Percentiles rank a stretch among this genome's conserved stretches.
These are phyloP conservation scores for Blepharisma undulans DNA, from an alignment of 169 alveolate species.

Conservation along the genomic window DNA sequence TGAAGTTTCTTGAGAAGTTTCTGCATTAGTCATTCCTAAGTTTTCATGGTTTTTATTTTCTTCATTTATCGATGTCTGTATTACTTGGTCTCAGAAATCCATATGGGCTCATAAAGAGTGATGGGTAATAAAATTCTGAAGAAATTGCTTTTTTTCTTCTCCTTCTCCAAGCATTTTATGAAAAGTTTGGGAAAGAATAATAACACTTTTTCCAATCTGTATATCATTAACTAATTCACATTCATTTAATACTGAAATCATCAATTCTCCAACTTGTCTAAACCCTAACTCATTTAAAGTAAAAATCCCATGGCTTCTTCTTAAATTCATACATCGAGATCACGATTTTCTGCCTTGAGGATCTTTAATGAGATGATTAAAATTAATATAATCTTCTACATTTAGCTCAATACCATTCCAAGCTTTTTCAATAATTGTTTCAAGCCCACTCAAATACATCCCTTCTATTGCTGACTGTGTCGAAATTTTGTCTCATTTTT, in stretches of 20 bases:
- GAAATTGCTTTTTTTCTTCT: background rate
- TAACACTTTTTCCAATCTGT: background rate
- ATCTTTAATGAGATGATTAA: background rate
- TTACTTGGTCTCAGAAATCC: slow-evolving; percentile 14
- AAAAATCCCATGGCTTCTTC: background rate
- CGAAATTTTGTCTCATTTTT: background rate
- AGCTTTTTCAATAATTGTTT: background rate
- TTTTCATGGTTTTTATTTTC: slow-evolving; percentile 10
- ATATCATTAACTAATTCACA: background rate
- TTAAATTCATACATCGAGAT: background rate
- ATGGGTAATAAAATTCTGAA: background rate
- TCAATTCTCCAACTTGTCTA: background rate
- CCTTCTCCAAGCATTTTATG: background rate
- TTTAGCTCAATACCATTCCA: background rate
- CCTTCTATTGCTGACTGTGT: background rate
- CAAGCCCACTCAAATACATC: background rate
- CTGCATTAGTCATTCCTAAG: background rate
- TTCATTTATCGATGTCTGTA: background rate
- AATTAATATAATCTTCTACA: background rate
- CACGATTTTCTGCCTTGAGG: slow-evolving; percentile 17
- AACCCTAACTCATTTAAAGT: background rate
- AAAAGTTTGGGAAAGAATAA: background rate
- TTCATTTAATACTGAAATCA: slow-evolving; percentile 4
- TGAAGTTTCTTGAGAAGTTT: background rate
- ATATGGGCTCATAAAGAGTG: slow-evolving; percentile 14